phyloP scores from a whole-genome alignment of 208 protist genomes.

The Crithidia fasciculata region DNA sequence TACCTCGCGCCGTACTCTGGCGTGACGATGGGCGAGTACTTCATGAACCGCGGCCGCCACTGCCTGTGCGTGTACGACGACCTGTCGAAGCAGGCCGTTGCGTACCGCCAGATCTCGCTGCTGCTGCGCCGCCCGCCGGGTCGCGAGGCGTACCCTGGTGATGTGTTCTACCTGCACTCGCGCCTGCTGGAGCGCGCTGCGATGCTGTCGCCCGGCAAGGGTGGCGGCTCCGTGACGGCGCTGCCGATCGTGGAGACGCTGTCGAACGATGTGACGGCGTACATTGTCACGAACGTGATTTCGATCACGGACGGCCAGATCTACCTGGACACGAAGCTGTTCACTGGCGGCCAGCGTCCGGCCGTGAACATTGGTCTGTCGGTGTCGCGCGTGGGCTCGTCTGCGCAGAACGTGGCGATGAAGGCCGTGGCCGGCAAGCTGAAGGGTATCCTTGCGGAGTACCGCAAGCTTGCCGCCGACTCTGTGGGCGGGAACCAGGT shows the following conservation, averaged over 20 bases:
- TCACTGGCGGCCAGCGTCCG: constrained; percentile 92
- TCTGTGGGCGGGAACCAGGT: constrained; percentile 76
- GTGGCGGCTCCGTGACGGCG: constrained; percentile 90
- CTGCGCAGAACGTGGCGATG: constrained; percentile 93
- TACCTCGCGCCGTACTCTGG: constrained; percentile 93
- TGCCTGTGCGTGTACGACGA: constrained; percentile 94
- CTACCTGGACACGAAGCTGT: constrained; percentile 94
- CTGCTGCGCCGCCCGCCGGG: constrained; percentile 92
- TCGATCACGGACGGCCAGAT: constrained; percentile 96
- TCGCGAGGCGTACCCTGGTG: constrained; percentile 94
- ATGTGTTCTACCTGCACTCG: constrained; percentile 96
- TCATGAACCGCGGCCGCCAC: constrained; percentile 93
- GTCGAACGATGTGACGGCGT: constrained; percentile 94
- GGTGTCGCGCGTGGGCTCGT: constrained; percentile 94
- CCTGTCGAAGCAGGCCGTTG: constrained; percentile 95
- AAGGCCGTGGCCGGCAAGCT: constrained; percentile 92
- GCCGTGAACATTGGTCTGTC: constrained; percentile 96
- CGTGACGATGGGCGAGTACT: constrained; percentile 93
- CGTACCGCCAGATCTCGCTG: constrained; percentile 95
- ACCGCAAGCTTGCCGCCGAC: constrained; percentile 93
- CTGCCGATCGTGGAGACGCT: constrained; percentile 94
- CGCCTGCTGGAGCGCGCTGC: constrained; percentile 93
- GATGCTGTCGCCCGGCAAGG: constrained; percentile 85
- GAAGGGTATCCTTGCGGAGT: constrained; percentile 94
- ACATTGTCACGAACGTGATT: constrained; percentile 96